These are phyloP conservation scores for Leccinum fallax DNA, from an alignment of 1,284 basidiomycete species.

Conservation along the genomic window DNA sequence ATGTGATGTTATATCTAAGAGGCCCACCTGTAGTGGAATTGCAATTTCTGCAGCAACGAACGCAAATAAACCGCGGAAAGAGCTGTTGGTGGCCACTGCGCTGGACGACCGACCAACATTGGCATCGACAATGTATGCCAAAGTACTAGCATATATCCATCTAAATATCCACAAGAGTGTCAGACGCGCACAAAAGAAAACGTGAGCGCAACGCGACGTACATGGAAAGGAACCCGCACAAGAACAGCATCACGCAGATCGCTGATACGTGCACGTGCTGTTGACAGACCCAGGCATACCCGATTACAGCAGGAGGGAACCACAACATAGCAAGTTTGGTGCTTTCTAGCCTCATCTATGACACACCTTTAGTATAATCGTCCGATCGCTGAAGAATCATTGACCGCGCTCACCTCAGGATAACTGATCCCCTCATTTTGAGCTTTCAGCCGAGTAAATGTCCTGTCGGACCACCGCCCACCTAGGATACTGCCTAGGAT, in stretches of 20 bases:
- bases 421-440: conserved; percentile 63
- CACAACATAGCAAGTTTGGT: conserved; percentile 57
- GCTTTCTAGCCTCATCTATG: conserved; percentile 74
- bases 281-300: conserved; percentile 79
- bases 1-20: neutral
- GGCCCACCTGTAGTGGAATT: conserved; percentile 38
- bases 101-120: conserved; percentile 74
- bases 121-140: conserved; percentile 80
- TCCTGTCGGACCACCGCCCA: conserved; percentile 75
- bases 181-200: neutral
- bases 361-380: neutral
- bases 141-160: conserved; percentile 69
- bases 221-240: conserved; percentile 72
- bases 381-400: too few relatives aligned
- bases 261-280: conserved; percentile 65
- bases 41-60: conserved; percentile 74
- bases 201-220: conserved; percentile 39
- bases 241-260: conserved; percentile 65
- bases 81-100: conserved; percentile 72
- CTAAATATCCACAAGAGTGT: conserved; percentile 36
- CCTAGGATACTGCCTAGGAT: conserved; percentile 74
- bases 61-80: conserved; percentile 66
- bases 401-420: conserved; percentile 58
- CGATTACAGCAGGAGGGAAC: conserved; percentile 61
- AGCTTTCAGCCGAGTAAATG: conserved; percentile 58